phyloP scores from a whole-genome alignment of 257 asterid species.

The Asclepias syriaca region DNA sequence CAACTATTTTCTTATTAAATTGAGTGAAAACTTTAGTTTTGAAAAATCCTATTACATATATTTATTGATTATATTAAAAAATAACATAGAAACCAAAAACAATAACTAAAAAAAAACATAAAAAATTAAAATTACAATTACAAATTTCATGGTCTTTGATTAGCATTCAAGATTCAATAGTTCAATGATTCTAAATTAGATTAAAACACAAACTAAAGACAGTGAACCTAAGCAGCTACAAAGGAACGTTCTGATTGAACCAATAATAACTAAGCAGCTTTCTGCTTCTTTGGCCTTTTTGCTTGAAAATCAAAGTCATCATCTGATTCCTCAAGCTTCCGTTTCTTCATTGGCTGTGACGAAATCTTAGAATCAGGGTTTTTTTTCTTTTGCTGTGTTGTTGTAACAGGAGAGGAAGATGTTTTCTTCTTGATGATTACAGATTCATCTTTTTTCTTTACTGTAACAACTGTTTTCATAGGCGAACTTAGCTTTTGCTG shows the following conservation, averaged over 20 bases:
- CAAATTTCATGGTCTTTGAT: neutral
- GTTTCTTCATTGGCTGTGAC: slow-evolving; percentile 46
- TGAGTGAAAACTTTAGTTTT: no score
- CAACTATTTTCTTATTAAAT: no score
- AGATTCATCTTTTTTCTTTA: slow-evolving; percentile 37
- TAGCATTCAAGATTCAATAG: neutral
- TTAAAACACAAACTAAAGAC: neutral
- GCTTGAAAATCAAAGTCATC: slow-evolving; percentile 43
- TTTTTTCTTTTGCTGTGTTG: slow-evolving; percentile 38
- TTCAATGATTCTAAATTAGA: neutral
- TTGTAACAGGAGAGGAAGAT: slow-evolving; percentile 24
- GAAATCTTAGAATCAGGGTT: slow-evolving; percentile 34
- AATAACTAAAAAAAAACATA: no score
- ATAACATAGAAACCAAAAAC: no score
- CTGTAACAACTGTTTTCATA: slow-evolving; percentile 48
- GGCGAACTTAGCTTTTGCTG: slow-evolving; percentile 66
- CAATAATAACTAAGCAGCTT: slow-evolving; percentile 17
- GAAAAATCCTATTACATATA: no score
- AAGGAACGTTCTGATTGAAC: neutral
- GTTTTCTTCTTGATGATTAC: slow-evolving; percentile 36
- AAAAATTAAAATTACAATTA: no score
- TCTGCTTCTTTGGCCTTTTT: slow-evolving; percentile 39
- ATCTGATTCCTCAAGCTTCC: slow-evolving; percentile 40
- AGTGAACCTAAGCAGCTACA: neutral
- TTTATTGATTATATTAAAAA: no score